Evolutionary conservation across 1,139 yeast species (phyloP).

Genomic region (Protomyces inundatus): DNA sequence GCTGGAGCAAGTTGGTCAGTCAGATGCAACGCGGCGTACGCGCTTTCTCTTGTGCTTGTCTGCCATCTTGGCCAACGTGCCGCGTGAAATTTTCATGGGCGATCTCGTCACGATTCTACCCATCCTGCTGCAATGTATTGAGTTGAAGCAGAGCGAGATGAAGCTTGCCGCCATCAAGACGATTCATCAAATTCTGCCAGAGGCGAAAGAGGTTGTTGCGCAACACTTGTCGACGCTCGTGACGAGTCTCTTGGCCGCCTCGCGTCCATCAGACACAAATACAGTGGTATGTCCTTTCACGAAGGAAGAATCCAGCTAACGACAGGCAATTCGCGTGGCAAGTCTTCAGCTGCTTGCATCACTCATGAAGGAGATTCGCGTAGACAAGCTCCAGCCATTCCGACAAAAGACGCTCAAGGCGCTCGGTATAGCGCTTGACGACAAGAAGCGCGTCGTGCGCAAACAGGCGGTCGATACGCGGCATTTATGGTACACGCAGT

Average conservation of each 20-base stretch:
- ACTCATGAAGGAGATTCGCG: slow-evolving; percentile 44
- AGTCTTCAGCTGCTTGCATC: slow-evolving; percentile 54
- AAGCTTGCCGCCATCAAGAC: slow-evolving; percentile 54
- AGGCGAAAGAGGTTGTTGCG: slow-evolving; percentile 49
- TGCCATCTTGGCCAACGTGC: slow-evolving; percentile 59
- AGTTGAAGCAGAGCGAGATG: slow-evolving; percentile 48
- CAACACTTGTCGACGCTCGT: slow-evolving; percentile 55
- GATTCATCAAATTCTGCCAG: slow-evolving; percentile 48
- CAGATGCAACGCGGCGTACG: slow-evolving; percentile 37
- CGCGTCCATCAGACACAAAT: slow-evolving; percentile 16
- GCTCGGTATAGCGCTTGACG: slow-evolving; percentile 59
- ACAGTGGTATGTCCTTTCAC: slow-evolving; percentile 1
- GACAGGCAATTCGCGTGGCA: slow-evolving; percentile 50
- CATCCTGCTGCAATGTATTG: slow-evolving; percentile 60
- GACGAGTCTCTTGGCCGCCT: slow-evolving; percentile 47
- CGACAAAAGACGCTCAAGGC: slow-evolving; percentile 49
- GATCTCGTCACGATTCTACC: slow-evolving; percentile 65
- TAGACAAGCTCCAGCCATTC: slow-evolving; percentile 49
- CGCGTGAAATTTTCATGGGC: slow-evolving; percentile 54
- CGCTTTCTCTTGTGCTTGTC: slow-evolving; percentile 63
- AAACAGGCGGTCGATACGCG: slow-evolving; percentile 71
- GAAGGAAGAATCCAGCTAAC: slow-evolving; percentile 28
- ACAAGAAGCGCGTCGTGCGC: slow-evolving; percentile 67
- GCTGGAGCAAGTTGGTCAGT: slow-evolving; percentile 35
- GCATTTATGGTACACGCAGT: slow-evolving; percentile 42